Conservation (phyloP, 805 yeast species). For the Saturnispora kantuleensis region DNA sequence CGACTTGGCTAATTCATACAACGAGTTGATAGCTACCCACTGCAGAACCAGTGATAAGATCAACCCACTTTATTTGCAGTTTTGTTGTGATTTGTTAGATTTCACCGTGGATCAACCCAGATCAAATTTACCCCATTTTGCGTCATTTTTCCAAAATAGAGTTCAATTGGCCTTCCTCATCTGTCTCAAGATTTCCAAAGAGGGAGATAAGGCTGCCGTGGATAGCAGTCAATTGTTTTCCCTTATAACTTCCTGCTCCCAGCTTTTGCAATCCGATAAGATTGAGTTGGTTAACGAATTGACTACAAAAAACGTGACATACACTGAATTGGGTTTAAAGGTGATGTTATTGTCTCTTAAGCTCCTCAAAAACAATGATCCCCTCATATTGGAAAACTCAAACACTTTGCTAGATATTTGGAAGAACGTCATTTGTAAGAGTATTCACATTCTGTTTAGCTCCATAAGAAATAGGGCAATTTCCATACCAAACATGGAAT, state of each 20-base stretch:
- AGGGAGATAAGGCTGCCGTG: constrained; percentile 16
- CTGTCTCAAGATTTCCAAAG: constrained; percentile 30
- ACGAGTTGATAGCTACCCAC: constrained; percentile 63
- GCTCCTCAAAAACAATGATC: constrained; percentile 30
- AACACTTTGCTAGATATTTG: constrained; percentile 48
- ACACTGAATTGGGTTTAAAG: constrained; percentile 54
- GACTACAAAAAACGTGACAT: constrained; percentile 27
- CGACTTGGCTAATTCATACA: constrained; percentile 63
- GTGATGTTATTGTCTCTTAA: constrained; percentile 41
- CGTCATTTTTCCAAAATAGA: constrained; percentile 48
- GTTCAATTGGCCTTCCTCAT: constrained; percentile 57
- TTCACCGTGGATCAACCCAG: constrained; percentile 42
- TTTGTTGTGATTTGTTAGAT: constrained; percentile 40
- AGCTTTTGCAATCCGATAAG: constrained; percentile 39
- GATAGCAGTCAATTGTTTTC: constrained; percentile 31
- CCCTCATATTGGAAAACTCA: constrained; percentile 36
- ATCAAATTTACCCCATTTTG: constrained; percentile 36
- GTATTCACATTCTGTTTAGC: constrained; percentile 49
- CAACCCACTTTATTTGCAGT: constrained; percentile 22
- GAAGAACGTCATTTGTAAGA: constrained; percentile 53
- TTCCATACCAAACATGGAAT: constrained; percentile 29
- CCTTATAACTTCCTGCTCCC: constrained; percentile 34
- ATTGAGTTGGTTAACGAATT: constrained; percentile 39
- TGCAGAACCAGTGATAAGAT: constrained; percentile 30
- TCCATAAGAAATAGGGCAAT: constrained; percentile 50